Evolutionary conservation across 495 filamentous ascomycete species (phyloP).

Genomic region (Aspergillus ostianus): DNA sequence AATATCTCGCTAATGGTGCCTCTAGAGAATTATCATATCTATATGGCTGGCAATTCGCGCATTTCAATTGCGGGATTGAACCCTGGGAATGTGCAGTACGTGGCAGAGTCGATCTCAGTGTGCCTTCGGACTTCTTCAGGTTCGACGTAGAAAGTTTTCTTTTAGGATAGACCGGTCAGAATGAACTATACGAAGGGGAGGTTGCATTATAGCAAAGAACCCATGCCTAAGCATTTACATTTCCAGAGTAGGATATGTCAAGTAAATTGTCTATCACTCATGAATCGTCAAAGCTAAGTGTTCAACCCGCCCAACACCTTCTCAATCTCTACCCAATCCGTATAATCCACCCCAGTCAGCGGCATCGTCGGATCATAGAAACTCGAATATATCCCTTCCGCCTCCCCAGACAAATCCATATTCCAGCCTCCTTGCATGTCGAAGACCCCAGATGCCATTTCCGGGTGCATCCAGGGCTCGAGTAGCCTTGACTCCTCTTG

Average conservation of each 20-base stretch:
- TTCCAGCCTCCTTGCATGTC: slow-evolving; percentile 20
- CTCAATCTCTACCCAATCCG: slow-evolving; percentile 26
- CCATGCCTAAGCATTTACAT: too few species aligned
- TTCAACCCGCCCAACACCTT: slow-evolving; percentile 17
- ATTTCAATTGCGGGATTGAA: slow-evolving; percentile 44
- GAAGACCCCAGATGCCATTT: slow-evolving; percentile 9
- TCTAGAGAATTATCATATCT: slow-evolving; percentile 38
- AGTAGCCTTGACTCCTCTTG: slow-evolving; percentile 18
- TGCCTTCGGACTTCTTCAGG: slow-evolving; percentile 8
- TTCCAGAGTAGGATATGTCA: too few species aligned
- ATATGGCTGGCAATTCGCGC: slow-evolving; percentile 37
- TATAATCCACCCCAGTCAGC: slow-evolving; percentile 23
- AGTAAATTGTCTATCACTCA: too few species aligned
- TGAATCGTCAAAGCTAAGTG: not conserved
- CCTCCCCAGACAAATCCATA: slow-evolving; percentile 20
- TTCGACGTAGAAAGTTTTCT: not conserved
- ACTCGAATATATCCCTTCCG: slow-evolving; percentile 24
- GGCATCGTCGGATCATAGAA: slow-evolving; percentile 23
- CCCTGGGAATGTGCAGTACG: slow-evolving; percentile 39
- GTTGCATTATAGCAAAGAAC: too few species aligned
- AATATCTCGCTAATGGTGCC: not conserved
- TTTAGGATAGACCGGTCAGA: too few species aligned
- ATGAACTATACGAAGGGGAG: too few species aligned
- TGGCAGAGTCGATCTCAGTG: slow-evolving; percentile 30
- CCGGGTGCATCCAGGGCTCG: slow-evolving; percentile 16